Conservation (phyloP, 1,284 basidiomycete genomes). For the Moesziomyces antarcticus region DNA sequence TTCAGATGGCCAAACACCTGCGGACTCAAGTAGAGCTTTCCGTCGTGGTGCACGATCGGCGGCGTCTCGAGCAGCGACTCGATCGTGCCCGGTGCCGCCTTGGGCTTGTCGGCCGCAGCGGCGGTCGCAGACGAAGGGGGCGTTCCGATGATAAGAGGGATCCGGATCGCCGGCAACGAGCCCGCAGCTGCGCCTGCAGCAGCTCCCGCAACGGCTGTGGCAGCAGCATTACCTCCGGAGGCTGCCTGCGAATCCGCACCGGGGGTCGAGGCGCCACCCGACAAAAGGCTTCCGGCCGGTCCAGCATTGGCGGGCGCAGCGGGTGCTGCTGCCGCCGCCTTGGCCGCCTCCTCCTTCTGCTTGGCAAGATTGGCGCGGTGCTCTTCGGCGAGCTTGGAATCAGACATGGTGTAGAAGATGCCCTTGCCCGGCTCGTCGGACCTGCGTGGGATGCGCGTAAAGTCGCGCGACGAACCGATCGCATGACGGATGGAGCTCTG, state of each 20-base stretch:
- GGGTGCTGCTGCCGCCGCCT: slow-evolving; percentile 31
- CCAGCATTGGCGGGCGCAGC: slow-evolving; percentile 3
- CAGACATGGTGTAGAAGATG: slow-evolving; percentile 62
- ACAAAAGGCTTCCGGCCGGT: background rate
- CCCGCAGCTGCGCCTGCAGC: slow-evolving; percentile 18
- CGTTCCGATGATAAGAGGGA: slow-evolving; percentile 76
- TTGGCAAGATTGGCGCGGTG: slow-evolving; percentile 45
- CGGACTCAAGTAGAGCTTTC: slow-evolving; percentile 84
- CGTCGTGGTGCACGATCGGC: slow-evolving; percentile 84
- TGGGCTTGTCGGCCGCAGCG: slow-evolving; percentile 56
- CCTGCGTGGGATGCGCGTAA: slow-evolving; percentile 58
- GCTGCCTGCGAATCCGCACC: slow-evolving; percentile 1
- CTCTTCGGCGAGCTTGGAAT: slow-evolving; percentile 51
- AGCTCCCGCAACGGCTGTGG: slow-evolving; percentile 13
- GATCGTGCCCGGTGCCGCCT: slow-evolving; percentile 62
- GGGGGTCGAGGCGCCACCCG: slow-evolving; percentile 6
- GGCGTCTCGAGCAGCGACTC: slow-evolving; percentile 71
- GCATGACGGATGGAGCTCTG: slow-evolving; percentile 64
- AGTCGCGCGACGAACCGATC: slow-evolving; percentile 61
- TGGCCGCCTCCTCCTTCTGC: slow-evolving; percentile 48
- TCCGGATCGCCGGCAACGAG: slow-evolving; percentile 40
- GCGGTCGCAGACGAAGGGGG: slow-evolving; percentile 70
- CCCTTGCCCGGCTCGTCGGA: slow-evolving; percentile 64
- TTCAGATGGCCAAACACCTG: slow-evolving; percentile 83
- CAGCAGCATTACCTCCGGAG: slow-evolving; percentile 6